Evolutionary conservation across 1,139 yeast species (phyloP).

Genomic region (Sugiyamaella paludigena): DNA sequence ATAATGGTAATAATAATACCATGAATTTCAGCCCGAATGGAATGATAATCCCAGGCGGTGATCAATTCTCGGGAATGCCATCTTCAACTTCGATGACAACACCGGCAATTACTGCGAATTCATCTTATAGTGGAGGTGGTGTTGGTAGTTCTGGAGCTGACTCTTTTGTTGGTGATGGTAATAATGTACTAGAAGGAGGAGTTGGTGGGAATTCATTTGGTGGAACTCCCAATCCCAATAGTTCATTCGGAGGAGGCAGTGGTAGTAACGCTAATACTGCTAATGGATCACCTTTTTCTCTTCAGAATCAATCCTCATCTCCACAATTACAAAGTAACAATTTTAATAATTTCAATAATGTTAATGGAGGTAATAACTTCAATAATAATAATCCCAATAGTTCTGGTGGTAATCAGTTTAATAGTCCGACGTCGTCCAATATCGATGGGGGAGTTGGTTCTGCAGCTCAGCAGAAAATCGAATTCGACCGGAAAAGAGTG

Average conservation of each 20-base stretch:
- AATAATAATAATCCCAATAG: no score
- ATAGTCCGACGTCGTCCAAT: background rate
- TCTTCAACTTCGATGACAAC: background rate
- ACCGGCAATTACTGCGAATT: background rate
- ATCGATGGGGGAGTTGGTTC: background rate
- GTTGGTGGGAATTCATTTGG: background rate
- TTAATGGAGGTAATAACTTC: no score
- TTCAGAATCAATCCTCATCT: no score
- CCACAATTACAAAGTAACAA: no score
- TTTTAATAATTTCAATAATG: no score
- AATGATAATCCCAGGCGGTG: conserved; percentile 1
- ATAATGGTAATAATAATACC: background rate
- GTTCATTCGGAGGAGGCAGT: background rate
- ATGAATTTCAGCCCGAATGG: conserved; percentile 6
- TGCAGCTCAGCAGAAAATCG: conserved; percentile 14
- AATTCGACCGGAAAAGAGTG: conserved; percentile 29
- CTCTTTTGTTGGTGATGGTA: background rate
- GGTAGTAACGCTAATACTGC: background rate
- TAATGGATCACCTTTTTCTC: no score
- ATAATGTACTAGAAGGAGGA: background rate
- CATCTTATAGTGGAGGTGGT: background rate
- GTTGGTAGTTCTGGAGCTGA: background rate
- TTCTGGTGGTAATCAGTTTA: no score
- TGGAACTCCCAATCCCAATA: background rate
- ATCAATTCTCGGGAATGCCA: conserved; percentile 4